Evolutionary conservation across 495 filamentous ascomycete species (phyloP).

Genomic region (Annulohypoxylon moriforme): DNA sequence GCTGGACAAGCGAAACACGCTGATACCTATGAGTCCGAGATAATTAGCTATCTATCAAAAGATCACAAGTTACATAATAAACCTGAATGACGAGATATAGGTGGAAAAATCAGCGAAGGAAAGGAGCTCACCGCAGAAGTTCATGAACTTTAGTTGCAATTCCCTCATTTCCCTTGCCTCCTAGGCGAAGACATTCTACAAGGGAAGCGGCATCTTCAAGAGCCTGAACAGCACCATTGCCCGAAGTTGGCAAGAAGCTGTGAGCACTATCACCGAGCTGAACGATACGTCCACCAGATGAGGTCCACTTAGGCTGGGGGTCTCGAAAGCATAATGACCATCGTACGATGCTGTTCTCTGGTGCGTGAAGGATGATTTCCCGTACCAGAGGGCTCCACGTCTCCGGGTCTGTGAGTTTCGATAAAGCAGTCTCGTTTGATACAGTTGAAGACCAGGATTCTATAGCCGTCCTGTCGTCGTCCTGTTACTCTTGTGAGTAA

Average conservation of each 20-base stretch:
- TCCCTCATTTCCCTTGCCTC: conserved; percentile 48
- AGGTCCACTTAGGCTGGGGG: conserved; percentile 70
- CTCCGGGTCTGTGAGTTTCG: conserved; percentile 49
- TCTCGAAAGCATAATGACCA: conserved; percentile 74
- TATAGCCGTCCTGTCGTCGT: not conserved
- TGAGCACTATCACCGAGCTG: conserved; percentile 74
- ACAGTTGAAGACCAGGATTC: conserved; percentile 28
- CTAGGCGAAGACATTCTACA: conserved; percentile 65
- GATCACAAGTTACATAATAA: no score
- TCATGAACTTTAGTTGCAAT: conserved; percentile 54
- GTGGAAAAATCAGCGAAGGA: not conserved
- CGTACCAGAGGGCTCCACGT: conserved; percentile 69
- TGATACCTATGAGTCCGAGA: conserved; percentile 44
- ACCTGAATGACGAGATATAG: not conserved
- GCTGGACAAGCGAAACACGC: conserved; percentile 58
- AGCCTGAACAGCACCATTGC: conserved; percentile 72
- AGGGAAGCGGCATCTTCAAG: conserved; percentile 73
- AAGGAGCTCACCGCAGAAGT: conserved; percentile 40
- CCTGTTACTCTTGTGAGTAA: not conserved
- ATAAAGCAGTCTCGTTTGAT: conserved; percentile 11
- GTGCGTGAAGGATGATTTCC: conserved; percentile 63
- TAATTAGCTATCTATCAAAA: not conserved
- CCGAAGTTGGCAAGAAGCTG: conserved; percentile 71
- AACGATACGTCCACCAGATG: conserved; percentile 61
- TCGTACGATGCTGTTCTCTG: conserved; percentile 64